Conservation (phyloP, 768 basidiomycete species). For the Gymnopilus junonius region DNA sequence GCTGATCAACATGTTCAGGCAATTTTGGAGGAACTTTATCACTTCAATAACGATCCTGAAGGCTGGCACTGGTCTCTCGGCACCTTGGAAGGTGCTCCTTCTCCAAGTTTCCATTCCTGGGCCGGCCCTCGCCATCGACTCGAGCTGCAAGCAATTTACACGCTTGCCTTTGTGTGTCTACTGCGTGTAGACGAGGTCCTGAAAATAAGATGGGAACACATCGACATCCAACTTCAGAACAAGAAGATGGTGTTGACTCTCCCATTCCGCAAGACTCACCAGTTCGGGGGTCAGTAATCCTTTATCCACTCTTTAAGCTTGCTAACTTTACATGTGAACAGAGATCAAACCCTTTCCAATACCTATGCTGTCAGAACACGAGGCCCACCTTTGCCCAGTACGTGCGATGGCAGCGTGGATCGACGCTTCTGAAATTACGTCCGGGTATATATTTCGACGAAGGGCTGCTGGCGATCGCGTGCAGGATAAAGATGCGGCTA, state of each 20-base stretch:
- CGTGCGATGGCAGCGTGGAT: conserved; percentile 37
- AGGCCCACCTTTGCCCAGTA: conserved; percentile 38
- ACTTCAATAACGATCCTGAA: conserved; percentile 13
- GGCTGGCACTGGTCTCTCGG: not conserved
- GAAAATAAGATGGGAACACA: conserved; percentile 2
- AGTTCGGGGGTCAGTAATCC: conserved; percentile 3
- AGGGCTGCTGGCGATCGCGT: conserved; percentile 31
- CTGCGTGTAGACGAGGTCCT: conserved; percentile 2
- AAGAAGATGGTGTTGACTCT: not conserved
- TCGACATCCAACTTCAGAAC: not conserved
- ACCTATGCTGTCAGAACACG: conserved; percentile 21
- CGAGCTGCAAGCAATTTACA: not conserved
- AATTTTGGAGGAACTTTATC: conserved; percentile 13
- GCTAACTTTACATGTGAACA: not conserved
- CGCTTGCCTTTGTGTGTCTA: conserved; percentile 24
- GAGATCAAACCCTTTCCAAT: conserved; percentile 23
- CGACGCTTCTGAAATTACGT: conserved; percentile 9
- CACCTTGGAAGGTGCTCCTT: too few relatives aligned
- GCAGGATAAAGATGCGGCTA: conserved; percentile 8
- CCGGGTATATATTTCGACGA: conserved; percentile 36
- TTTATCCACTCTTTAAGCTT: not conserved
- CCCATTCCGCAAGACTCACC: too few relatives aligned
- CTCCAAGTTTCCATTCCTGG: not conserved
- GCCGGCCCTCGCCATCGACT: not conserved
- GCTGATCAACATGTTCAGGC: not conserved